These are phyloP conservation scores for Pezicula neosporulosa DNA, from an alignment of 2,329 filamentous ascomycete species.

Conservation along the genomic window DNA sequence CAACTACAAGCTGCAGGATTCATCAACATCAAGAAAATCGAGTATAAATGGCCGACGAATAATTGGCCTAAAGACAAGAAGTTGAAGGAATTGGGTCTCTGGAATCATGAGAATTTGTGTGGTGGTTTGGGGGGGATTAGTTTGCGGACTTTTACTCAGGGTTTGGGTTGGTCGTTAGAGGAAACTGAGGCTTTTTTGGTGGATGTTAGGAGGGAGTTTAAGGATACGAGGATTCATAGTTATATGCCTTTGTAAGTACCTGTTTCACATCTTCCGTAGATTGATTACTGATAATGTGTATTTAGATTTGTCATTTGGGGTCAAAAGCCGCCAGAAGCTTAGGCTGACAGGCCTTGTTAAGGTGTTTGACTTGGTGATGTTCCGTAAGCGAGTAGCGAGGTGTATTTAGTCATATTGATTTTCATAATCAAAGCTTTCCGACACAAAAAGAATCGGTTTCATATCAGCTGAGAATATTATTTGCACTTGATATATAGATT, in stretches of 20 bases:
- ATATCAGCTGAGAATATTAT: too few relatives aligned
- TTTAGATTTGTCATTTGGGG: constrained; percentile 5
- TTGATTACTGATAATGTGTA: too few relatives aligned
- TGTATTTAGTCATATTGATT: too few relatives aligned
- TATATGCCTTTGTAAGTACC: constrained; percentile 10
- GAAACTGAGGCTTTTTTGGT: constrained; percentile 13
- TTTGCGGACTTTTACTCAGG: neutral
- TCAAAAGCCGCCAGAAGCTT: constrained; percentile 12
- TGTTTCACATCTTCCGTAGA: too few relatives aligned
- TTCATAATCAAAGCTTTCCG: too few relatives aligned
- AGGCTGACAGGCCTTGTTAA: too few relatives aligned
- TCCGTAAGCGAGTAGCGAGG: too few relatives aligned
- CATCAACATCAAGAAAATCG: constrained; percentile 20
- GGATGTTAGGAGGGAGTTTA: constrained; percentile 13
- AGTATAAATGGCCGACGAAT: constrained; percentile 23
- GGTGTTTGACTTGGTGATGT: too few relatives aligned
- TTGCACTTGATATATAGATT: too few relatives aligned
- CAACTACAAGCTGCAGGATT: constrained; percentile 25
- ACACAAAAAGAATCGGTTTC: too few relatives aligned
- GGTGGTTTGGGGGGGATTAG: neutral
- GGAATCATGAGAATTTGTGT: neutral
- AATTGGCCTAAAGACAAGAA: constrained; percentile 14
- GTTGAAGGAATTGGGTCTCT: constrained; percentile 14
- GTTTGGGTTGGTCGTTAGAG: constrained; percentile 15
- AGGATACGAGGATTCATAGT: constrained; percentile 15